Evolutionary conservation across 139 green algal species (phyloP), one percentile per base, ranked within the genome.

Genomic region (Asterochloris erici): DNA sequence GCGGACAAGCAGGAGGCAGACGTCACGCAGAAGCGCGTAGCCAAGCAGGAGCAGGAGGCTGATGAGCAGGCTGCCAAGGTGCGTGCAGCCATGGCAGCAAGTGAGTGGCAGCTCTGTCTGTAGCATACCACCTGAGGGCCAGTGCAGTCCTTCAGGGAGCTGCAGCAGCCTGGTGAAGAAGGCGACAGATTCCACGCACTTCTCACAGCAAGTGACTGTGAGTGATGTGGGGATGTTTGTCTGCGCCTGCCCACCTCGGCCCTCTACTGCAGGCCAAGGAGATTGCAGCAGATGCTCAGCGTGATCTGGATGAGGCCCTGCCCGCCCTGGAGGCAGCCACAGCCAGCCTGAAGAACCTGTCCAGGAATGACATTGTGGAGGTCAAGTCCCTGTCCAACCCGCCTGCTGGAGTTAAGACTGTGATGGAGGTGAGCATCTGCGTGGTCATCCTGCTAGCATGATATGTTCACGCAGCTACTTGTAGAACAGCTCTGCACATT

Each of bases 351-450:
- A 95, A 95, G 76, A 84, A 92, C 12, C 91, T 98, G 26, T 96
- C 95, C 85, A 95, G 91, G 85, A 73, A 73, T 21, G 89, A 92
- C 73, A 84, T 92, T 78, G 88, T 93, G 13, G 92, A 97, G 88
- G 95, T 97, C 85, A 97, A 97, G 88, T 94, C 90, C 9, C 94
- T 98, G 74, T 63, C 90, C 64, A 98, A 96, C 83, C 94, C 94
- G 60, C 94, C 94, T 15, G 82, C 91, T 60, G 85, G 94, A 60
- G 90, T 96, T 66, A 85, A 95, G 85, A 91, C 94, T 86, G 93
- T 90, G 0, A 93, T 89, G 76, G 85, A 89, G 82, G 79, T 83
- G 12, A 68, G 79, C 14, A 94, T 88, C 85, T 93, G 94, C 84
- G 86, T 96, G 81, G 24, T 17, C n/a, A 28, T 14, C 19, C n/a